Base-by-base conservation (phyloP, 1,284 basidiomycete species). In the Chiua sp. region DNA sequence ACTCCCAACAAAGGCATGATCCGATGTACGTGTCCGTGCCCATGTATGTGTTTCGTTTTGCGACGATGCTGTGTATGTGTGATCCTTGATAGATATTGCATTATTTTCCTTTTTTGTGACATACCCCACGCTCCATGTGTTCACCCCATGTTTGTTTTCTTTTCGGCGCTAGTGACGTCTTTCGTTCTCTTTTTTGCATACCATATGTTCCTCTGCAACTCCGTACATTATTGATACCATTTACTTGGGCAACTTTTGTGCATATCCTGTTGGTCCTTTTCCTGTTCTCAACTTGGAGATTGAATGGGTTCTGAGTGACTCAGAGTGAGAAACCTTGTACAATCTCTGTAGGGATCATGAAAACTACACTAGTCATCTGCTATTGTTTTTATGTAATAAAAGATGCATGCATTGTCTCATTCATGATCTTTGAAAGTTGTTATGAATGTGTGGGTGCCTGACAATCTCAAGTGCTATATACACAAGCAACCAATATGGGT, bases 41-140 rank as follows among this genome's bases (percentile, higher is more conserved):
- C 26, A 26, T 26, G 44, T 64, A 12, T 55, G 47, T 62, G 4
- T 53, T 15, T 23, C 59, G 49, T 55, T 59, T 62, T 67, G 47
- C 46, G 47, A 62, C 22, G 47, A 67, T 64, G 52, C 62, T 53
- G n/a, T 65, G 55, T 65, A 63, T 49, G 26, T 26, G 26, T 26
- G 55, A 55, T 28, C 22, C 23, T 10, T 7, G 39, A 42, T 42
- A 20, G 18, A 20, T 42, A 47, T 44, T 28, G 30, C 61, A 30
- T 55, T 55, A 23, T 63, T 42, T 11, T 48, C n/a, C 8, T 13
- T 18, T 22, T 39, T 22, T 26, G 11, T n/a, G 32, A 12, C 32
- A 32, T 32, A 32, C 32, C 32, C 26, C 26, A 26, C 26, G 26
- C 26, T 26, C 26, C 26, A 26, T 26, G 26, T 26, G 26, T 26